These are phyloP conservation scores for Saprolegnia parasitica DNA, from an alignment of 352 stramenopile species.

Conservation along the genomic window DNA sequence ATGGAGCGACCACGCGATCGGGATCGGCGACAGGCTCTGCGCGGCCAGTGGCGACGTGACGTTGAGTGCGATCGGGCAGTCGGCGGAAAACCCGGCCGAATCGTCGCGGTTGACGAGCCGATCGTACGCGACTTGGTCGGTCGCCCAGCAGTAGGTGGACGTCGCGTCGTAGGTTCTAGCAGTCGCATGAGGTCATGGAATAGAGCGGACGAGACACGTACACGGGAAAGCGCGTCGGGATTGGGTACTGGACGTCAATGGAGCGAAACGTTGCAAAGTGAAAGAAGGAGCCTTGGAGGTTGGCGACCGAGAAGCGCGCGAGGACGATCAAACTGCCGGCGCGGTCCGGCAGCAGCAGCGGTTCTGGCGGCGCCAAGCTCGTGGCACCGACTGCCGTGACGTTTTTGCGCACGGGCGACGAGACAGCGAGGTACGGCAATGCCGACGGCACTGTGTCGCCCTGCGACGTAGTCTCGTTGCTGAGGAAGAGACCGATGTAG, in stretches of 20 bases:
- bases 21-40: constrained; percentile 8
- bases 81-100: not conserved
- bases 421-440: not conserved
- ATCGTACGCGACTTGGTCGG: constrained; percentile 13
- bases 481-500: constrained; percentile 1
- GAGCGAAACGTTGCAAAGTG: constrained; percentile 1
- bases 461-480: not conserved
- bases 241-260: constrained; percentile 8
- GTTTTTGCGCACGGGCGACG: not conserved
- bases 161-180: constrained; percentile 15
- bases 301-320: not conserved
- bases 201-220: not conserved
- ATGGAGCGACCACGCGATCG: constrained; percentile 1
- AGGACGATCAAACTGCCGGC: constrained; percentile 1
- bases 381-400: not conserved
- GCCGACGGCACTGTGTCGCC: not conserved
- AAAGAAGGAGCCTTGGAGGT: not conserved
- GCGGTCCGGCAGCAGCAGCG: not conserved
- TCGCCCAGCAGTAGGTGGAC: constrained; percentile 25
- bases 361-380: not conserved
- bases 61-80: constrained; percentile 9
- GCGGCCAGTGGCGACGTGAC: constrained; percentile 1
- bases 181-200: not conserved
- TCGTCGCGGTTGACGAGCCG: not conserved
- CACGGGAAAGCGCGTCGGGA: not conserved